Evolutionary conservation across 2,329 filamentous ascomycete species (phyloP).

Genomic region (Metarhizium anisopliae): DNA sequence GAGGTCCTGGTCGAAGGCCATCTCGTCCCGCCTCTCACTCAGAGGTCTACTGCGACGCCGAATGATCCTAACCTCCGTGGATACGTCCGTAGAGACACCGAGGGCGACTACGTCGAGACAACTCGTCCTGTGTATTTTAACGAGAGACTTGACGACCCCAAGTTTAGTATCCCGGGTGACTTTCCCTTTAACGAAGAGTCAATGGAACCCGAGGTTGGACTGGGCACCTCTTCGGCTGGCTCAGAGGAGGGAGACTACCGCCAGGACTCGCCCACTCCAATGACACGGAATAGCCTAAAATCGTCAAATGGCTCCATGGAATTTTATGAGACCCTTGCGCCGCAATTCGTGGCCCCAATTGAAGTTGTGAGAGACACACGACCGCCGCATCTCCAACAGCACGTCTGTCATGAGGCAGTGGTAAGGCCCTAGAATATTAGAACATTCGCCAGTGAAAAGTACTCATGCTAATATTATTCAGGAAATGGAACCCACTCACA

Average conservation of each 20-base stretch:
- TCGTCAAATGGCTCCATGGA: neutral
- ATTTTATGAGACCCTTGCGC: neutral
- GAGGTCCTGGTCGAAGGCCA: slow-evolving; percentile 30
- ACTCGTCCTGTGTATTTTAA: slow-evolving; percentile 21
- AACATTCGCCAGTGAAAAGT: neutral
- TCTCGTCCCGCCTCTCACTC: slow-evolving; percentile 27
- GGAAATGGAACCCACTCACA: neutral
- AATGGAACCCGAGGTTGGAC: neutral
- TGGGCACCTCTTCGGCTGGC: slow-evolving; percentile 3
- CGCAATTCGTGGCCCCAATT: neutral
- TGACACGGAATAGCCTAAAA: neutral
- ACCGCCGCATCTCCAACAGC: neutral
- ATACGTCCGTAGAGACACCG: slow-evolving; percentile 18
- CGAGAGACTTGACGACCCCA: slow-evolving; percentile 23
- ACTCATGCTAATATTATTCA: neutral
- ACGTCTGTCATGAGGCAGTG: neutral
- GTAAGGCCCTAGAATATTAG: neutral
- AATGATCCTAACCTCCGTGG: slow-evolving; percentile 23
- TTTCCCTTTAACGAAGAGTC: slow-evolving; percentile 7
- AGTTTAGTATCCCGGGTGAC: slow-evolving; percentile 18
- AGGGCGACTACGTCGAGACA: slow-evolving; percentile 15
- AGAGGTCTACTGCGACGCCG: slow-evolving; percentile 13
- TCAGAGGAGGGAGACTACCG: neutral
- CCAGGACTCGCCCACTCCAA: slow-evolving; percentile 8
- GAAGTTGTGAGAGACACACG: neutral